Base-by-base conservation (phyloP, 1,139 yeast genomes). In the Yamadazyma pseudoaaseri region DNA sequence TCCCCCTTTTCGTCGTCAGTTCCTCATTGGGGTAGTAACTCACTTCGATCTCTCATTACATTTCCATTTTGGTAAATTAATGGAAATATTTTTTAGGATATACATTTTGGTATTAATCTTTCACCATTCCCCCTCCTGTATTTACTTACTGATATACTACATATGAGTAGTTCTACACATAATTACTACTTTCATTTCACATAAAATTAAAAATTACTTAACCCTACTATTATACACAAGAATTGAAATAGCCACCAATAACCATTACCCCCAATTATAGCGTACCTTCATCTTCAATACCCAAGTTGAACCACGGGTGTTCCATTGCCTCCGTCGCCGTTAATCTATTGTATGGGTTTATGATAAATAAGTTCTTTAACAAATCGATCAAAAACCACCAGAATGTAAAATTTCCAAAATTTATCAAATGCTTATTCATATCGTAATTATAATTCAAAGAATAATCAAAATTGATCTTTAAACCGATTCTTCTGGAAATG, bases 231-330 rank as follows among this genome's bases (percentile, higher is more conserved):
- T 29, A 24, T 25, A 25, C 33, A 24, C n/a, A 11, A 30, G 33
- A 30, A 30, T 24, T 30, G 20, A 30, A 30, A 13, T n/a, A n/a
- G n/a, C n/a, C n/a, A n/a, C n/a, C n/a, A n/a, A 8, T 16, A 4
- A 9, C 9, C 25, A 12, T 8, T n/a, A n/a, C n/a, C n/a, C n/a
- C n/a, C n/a, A n/a, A n/a, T n/a, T 30, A 47, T 14, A 47, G 30
- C n/a, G 82, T 78, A n/a, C 86, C 92, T 48, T 83, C 90, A 58
- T 83, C 94, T 48, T 79, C 76, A 35, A 82, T 79, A 20, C 92
- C 94, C 50, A 71, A 69, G 47, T 76, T 74, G 55, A 85, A 84
- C 90, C 92, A 84, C 36, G 81, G 81, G 56, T 84, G 92, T 33
- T 76, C 73, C 58, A 84, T 61, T 1, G 90, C 89, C 36, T 81